Evolutionary conservation across 2,329 filamentous ascomycete species (phyloP), one percentile per base, ranked within the genome.

Genomic region (Catunica adiposa): DNA sequence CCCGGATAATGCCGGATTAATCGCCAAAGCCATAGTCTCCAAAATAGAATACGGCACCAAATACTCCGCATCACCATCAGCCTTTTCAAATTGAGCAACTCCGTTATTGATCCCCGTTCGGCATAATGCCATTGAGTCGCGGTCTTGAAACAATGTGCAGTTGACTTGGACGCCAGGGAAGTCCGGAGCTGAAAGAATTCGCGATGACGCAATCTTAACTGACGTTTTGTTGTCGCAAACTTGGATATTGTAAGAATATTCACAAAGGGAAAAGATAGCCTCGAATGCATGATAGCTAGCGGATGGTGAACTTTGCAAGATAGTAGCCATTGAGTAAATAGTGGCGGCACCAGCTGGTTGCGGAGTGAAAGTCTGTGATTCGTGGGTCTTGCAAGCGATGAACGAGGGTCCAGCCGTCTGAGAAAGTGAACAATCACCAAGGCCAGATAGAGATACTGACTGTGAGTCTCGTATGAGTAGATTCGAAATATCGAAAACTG

Each of bases 261-360:
- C 61, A 50, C 65, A 65, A 42, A 66, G 62, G 34, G 64, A 62
- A n/a, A 65, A 60, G 9, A 65, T 56, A 14, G 63, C 60, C 57
- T 66, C 65, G 7, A 61, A 55, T 20, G 65, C 64, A 15, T 61
- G 59, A 9, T 14, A 52, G 22, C 15, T n/a, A 15, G 25, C 3
- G 8, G 29, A 29, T 38, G 17, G 17, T 22, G 50, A 38, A 22
- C 17, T 20, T 11, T 48, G 20, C 15, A 64, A 66, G 11, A 66
- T 59, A 2, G 65, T 22, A 38, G 63, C 65, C 58, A 65, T 60
- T 26, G 63, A 63, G 34, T 63, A 62, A 7, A 66, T 59, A 15
- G 59, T 62, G 44, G 25, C 55, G 54, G 15, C 52, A 22, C 56
- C 53, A 20, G 57, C 47, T 11, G 58, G 53, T 44, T 64, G 48